A percentile compares a stretch with the other conserved stretches of the same genome.
phyloP scores from a whole-genome alignment of 1,284 basidiomycete genomes.

The Trichosporon asahii region DNA sequence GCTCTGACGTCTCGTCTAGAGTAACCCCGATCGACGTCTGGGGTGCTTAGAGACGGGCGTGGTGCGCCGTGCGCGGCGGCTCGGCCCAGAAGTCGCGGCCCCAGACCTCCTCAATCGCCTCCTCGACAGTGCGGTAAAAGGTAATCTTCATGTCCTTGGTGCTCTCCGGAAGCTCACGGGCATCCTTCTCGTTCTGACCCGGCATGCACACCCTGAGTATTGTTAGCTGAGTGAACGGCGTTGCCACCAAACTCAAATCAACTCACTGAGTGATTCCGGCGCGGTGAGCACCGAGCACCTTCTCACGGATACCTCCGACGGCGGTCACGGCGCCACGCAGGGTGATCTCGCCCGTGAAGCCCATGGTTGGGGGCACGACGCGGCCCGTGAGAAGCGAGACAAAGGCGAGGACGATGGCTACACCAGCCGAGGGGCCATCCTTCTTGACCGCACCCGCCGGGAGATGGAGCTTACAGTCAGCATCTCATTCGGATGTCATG shows the following conservation, averaged over 20 bases:
- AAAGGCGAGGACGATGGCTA: slow-evolving; percentile 82
- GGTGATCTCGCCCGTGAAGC: slow-evolving; percentile 92
- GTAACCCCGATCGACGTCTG: background rate
- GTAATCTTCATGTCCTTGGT: slow-evolving; percentile 83
- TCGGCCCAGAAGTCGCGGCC: slow-evolving; percentile 24
- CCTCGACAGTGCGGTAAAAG: slow-evolving; percentile 50
- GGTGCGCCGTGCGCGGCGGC: slow-evolving; percentile 5
- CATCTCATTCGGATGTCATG: slow-evolving; percentile 51
- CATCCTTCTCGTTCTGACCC: slow-evolving; percentile 75
- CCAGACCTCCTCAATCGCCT: slow-evolving; percentile 42
- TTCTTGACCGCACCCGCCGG: slow-evolving; percentile 93
- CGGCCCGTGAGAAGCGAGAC: slow-evolving; percentile 80
- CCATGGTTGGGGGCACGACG: slow-evolving; percentile 73
- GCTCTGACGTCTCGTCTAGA: background rate
- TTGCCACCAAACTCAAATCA: background rate
- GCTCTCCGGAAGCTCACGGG: slow-evolving; percentile 85
- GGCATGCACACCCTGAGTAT: slow-evolving; percentile 63
- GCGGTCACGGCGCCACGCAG: slow-evolving; percentile 85
- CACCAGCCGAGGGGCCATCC: slow-evolving; percentile 92
- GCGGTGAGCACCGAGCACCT: slow-evolving; percentile 86
- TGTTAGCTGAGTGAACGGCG: slow-evolving; percentile 10
- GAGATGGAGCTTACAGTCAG: slow-evolving; percentile 80
- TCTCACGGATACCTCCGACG: slow-evolving; percentile 89
- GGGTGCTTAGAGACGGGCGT: slow-evolving; percentile 12
- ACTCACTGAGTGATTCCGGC: slow-evolving; percentile 74